These are phyloP conservation scores for Musa troglodytarum DNA, from an alignment of 176 grass and related monocot species.

Conservation along the genomic window DNA sequence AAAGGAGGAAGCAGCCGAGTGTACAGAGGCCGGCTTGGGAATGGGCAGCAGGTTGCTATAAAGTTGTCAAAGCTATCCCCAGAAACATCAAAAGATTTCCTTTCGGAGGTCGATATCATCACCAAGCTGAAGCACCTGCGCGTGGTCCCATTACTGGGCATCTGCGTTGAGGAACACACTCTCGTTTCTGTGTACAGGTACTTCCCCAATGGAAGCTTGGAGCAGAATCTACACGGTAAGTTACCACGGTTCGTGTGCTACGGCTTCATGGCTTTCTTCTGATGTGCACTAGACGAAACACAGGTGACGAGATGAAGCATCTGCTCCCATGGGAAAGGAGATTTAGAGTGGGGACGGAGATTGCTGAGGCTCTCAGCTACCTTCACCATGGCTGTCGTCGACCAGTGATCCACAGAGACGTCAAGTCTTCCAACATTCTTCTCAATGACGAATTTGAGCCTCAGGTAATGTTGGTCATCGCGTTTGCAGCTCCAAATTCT, in stretches of 20 bases:
- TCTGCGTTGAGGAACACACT: slow-evolving; percentile 62
- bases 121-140: slow-evolving; percentile 53
- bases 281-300: neutral
- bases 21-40: slow-evolving; percentile 58
- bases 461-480: slow-evolving; percentile 33
- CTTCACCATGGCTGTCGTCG: slow-evolving; percentile 48
- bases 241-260: neutral
- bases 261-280: neutral
- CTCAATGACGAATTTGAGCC: slow-evolving; percentile 56
- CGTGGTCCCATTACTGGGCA: slow-evolving; percentile 65
- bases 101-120: slow-evolving; percentile 86
- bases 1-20: slow-evolving; percentile 82
- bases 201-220: slow-evolving; percentile 71
- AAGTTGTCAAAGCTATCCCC: slow-evolving; percentile 63
- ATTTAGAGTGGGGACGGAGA: slow-evolving; percentile 46
- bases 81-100: slow-evolving; percentile 71
- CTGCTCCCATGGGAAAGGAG: slow-evolving; percentile 62
- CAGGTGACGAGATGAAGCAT: slow-evolving; percentile 42
- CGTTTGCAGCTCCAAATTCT: neutral
- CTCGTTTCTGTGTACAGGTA: slow-evolving; percentile 80
- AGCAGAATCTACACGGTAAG: slow-evolving; percentile 81
- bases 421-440: slow-evolving; percentile 98
- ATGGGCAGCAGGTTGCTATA: slow-evolving; percentile 57
- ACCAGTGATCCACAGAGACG: slow-evolving; percentile 86
- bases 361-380: slow-evolving; percentile 76